A percentile compares a stretch with the other conserved stretches of the same genome.
Evolutionary conservation across 345 rosid genomes (phyloP).

Genomic region (Eutrema japonicum): DNA sequence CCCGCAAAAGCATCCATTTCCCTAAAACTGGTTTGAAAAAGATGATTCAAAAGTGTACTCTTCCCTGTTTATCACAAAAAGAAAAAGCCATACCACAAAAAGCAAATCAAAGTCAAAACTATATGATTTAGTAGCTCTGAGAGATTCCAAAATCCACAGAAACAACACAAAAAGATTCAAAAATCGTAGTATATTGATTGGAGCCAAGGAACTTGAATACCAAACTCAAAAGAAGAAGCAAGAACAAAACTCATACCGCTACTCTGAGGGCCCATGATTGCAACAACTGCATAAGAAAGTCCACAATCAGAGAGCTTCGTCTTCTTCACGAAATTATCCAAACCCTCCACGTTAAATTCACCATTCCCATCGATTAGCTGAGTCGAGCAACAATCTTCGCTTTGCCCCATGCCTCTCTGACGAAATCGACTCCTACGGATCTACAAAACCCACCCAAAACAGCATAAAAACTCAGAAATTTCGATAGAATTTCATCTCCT

Average conservation of each 20-base stretch:
- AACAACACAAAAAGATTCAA: neutral
- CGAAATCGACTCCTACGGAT: neutral
- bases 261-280: constrained; percentile 91
- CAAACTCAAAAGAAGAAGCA: neutral
- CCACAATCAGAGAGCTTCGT: constrained; percentile 63
- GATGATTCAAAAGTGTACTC: constrained; percentile 81
- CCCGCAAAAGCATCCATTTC: constrained; percentile 82
- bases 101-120: constrained; percentile 5
- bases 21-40: constrained; percentile 67
- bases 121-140: neutral
- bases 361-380: constrained; percentile 70
- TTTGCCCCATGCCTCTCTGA: constrained; percentile 34
- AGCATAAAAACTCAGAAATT: neutral
- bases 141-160: neutral
- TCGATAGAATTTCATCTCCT: neutral
- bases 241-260: constrained; percentile 54
- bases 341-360: constrained; percentile 61
- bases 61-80: constrained; percentile 51
- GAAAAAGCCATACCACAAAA: neutral
- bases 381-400: constrained; percentile 54
- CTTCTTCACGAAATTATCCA: constrained; percentile 56
- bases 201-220: neutral
- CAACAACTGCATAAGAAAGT: constrained; percentile 82
- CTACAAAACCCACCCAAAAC: neutral
- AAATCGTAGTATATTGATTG: neutral